Evolutionary conservation across 1,284 basidiomycete genomes (phyloP), one percentile per base, ranked within the genome.

Genomic region (Ceratobasidium sp.): DNA sequence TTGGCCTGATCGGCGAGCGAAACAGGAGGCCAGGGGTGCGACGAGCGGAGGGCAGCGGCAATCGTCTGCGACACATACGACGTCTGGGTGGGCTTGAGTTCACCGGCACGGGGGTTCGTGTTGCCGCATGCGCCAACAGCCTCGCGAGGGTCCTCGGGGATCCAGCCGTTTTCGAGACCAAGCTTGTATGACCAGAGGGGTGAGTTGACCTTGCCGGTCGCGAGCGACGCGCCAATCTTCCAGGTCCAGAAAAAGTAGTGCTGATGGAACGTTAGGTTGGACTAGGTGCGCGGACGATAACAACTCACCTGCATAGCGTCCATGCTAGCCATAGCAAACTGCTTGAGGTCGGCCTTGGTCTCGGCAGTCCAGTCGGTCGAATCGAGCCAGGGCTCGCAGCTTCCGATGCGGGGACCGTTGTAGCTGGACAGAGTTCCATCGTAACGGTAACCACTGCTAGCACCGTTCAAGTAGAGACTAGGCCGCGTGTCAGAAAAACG

Each of bases 181-280:
- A 93, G 88, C 74, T 87, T 79, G 80, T 94, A 94, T 43, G 91
- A 89, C 94, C 94, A 91, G 40, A 89, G 81, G 22, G 92, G 91
- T 1, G 90, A 79, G 75, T 86, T 82, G 10, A 91, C 85, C 20
- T 77, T 80, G 70, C 86, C 86, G 12, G 85, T 80, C 3, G 81
- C 80, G 1, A 84, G 78, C 22, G 81, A 91, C 74, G 87, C 85
- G 50, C 88, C 92, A 74, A 96, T 87, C 86, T 91, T 82, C 80
- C 82, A 85, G 22, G 82, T 84, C 83, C 83, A 84, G 80, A 86
- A 88, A 80, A 85, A 88, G 77, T 80, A 87, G 73, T 87, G 82
- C 68, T 82, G 78, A 29, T 84, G 78, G 85, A 31, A 13, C 31
- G 49, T 47, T 47, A 47, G 45, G 31, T 13, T n/a, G 25, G 20